These are phyloP conservation scores for Cyclostephanos invisitatus DNA, from an alignment of 108 stramenopile genomes.

Conservation along the genomic window DNA sequence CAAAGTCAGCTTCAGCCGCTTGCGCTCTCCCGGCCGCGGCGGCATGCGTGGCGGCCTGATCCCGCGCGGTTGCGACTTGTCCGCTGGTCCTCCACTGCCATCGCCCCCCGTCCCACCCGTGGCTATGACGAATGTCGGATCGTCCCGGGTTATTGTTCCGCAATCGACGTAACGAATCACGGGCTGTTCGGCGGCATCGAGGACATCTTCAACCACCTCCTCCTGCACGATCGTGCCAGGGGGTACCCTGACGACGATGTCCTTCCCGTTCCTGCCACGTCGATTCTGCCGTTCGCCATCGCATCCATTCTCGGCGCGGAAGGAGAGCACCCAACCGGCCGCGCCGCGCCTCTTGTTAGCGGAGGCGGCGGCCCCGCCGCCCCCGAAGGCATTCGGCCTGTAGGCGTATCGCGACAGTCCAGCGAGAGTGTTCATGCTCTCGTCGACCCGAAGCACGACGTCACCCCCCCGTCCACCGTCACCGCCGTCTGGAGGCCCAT, in stretches of 20 bases:
- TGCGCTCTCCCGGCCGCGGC: constrained; percentile 75
- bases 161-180: constrained; percentile 29
- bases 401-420: constrained; percentile 69
- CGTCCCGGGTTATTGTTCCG: constrained; percentile 49
- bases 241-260: constrained; percentile 84
- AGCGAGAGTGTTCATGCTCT: constrained; percentile 88
- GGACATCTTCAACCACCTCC: constrained; percentile 39
- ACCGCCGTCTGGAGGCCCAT: constrained; percentile 91
- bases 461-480: constrained; percentile 93
- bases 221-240: constrained; percentile 95
- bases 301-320: constrained; percentile 82
- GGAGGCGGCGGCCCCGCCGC: constrained; percentile 62
- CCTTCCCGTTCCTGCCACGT: constrained; percentile 70
- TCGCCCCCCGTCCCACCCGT: constrained; percentile 79
- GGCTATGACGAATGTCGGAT: constrained; percentile 61
- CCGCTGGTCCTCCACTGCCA: constrained; percentile 60
- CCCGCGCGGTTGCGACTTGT: constrained; percentile 66
- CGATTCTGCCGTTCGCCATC: constrained; percentile 83
- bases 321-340: constrained; percentile 44
- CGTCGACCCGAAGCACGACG: constrained; percentile 81
- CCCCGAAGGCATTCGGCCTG: constrained; percentile 83
- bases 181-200: constrained; percentile 5
- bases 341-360: constrained; percentile 32
- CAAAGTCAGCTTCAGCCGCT: constrained; percentile 83
- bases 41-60: constrained; percentile 66